Evolutionary conservation across 1,139 yeast genomes (phyloP).

Genomic region (Candida sanyaensis): DNA sequence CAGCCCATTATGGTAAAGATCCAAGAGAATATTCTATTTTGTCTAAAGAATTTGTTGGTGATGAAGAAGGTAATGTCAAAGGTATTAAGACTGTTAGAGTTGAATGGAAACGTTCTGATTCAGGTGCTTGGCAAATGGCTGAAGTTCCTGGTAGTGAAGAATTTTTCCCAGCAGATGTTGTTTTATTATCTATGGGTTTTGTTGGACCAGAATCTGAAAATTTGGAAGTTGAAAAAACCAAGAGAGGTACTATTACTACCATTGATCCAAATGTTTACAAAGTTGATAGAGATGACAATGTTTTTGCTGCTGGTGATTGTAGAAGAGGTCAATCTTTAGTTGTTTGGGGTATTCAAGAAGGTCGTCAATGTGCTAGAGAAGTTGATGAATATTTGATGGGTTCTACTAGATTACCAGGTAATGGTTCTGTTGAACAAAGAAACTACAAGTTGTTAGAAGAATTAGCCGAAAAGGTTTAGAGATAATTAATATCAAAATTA

Average conservation of each 20-base stretch:
- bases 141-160: constrained; percentile 96
- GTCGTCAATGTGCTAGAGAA: constrained; percentile 96
- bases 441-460: constrained; percentile 74
- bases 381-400: constrained; percentile 84
- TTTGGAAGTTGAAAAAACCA: constrained; percentile 70
- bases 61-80: constrained; percentile 90
- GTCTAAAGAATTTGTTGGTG: constrained; percentile 93
- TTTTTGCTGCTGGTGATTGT: constrained; percentile 98
- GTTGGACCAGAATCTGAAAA: constrained; percentile 93
- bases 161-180: constrained; percentile 92
- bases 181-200: constrained; percentile 94
- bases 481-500: neutral
- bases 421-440: constrained; percentile 88
- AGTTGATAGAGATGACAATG: constrained; percentile 60
- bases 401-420: constrained; percentile 82
- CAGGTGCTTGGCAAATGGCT: constrained; percentile 99
- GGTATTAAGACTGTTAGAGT: constrained; percentile 95
- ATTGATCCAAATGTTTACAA: constrained; percentile 68
- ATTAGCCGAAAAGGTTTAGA: constrained; percentile 59
- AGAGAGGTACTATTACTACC: constrained; percentile 85
- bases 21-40: constrained; percentile 96
- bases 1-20: constrained; percentile 93
- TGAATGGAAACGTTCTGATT: constrained; percentile 95
- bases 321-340: constrained; percentile 98
- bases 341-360: constrained; percentile 99